Percentiles rank a stretch among this genome's conserved stretches.
Conservation (phyloP, 768 basidiomycete species). For the Termitomyces sp. region DNA sequence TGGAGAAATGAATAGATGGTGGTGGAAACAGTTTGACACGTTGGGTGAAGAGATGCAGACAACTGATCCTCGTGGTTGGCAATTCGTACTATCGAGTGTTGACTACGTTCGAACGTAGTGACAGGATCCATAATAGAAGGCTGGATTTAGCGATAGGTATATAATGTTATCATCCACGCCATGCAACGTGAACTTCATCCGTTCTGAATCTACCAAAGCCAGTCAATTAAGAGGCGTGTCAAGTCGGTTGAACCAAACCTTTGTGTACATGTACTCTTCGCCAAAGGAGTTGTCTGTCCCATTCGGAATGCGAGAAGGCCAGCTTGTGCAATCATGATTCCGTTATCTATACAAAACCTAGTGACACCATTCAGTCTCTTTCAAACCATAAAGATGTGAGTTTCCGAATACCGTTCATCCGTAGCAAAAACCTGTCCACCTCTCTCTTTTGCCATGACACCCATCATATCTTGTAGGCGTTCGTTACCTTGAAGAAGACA, state of each 20-base stretch:
- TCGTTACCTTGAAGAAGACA: conserved; percentile 65
- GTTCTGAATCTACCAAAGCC: conserved; percentile 73
- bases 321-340: conserved; percentile 99
- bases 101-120: conserved; percentile 22
- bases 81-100: conserved; percentile 50
- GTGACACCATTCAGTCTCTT: not conserved
- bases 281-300: conserved; percentile 77
- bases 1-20: conserved; percentile 63
- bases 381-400: not conserved
- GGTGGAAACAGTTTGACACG: conserved; percentile 70
- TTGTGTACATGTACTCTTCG: conserved; percentile 88
- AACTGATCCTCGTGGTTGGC: conserved; percentile 45
- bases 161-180: conserved; percentile 57
- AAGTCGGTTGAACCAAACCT: conserved; percentile 45
- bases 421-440: conserved; percentile 90
- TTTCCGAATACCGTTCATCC: conserved; percentile 74
- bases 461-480: conserved; percentile 98
- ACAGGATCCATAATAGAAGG: not conserved
- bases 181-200: conserved; percentile 89
- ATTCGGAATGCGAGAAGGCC: conserved; percentile 89
- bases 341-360: conserved; percentile 99
- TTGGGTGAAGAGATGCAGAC: conserved; percentile 41
- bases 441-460: conserved; percentile 90
- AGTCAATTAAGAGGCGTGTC: not conserved
- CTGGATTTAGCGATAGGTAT: conserved; percentile 2